phyloP scores from a whole-genome alignment of 2,329 filamentous ascomycete species.

The Fusarium algeriense region DNA sequence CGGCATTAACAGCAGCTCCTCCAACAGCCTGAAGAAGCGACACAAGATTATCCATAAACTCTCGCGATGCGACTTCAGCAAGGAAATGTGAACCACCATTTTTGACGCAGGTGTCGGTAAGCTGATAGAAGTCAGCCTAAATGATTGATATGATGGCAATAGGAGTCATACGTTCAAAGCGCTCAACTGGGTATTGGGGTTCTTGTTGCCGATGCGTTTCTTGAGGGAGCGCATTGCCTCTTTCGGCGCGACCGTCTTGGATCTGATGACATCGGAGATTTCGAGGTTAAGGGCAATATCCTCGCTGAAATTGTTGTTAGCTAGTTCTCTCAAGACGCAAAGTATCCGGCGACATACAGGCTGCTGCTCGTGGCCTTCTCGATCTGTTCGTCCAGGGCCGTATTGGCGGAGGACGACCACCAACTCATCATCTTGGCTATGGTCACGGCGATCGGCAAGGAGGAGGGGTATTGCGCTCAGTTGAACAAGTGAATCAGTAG shows the following conservation, averaged over 20 bases:
- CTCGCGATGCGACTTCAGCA: constrained; percentile 91
- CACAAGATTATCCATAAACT: constrained; percentile 98
- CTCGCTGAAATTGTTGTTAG: constrained; percentile 68
- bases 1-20: constrained; percentile 78
- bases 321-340: constrained; percentile 29
- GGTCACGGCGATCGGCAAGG: constrained; percentile 19
- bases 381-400: constrained; percentile 95
- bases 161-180: constrained; percentile 79
- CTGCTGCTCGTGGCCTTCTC: constrained; percentile 95
- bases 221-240: constrained; percentile 98
- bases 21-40: constrained; percentile 89
- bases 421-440: constrained; percentile 79
- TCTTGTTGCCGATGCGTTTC: constrained; percentile 94
- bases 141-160: not conserved
- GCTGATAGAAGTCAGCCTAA: constrained; percentile 58
- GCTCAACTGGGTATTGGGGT: constrained; percentile 95
- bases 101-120: constrained; percentile 98
- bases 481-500: not conserved
- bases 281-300: constrained; percentile 98
- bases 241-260: constrained; percentile 96
- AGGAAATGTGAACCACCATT: constrained; percentile 97
- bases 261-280: constrained; percentile 97
- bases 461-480: not conserved
- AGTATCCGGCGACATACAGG: constrained; percentile 67
- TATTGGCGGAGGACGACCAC: constrained; percentile 93